Evolutionary conservation across 768 basidiomycete genomes (phyloP).

Genomic region (Coprinellus micaceus): DNA sequence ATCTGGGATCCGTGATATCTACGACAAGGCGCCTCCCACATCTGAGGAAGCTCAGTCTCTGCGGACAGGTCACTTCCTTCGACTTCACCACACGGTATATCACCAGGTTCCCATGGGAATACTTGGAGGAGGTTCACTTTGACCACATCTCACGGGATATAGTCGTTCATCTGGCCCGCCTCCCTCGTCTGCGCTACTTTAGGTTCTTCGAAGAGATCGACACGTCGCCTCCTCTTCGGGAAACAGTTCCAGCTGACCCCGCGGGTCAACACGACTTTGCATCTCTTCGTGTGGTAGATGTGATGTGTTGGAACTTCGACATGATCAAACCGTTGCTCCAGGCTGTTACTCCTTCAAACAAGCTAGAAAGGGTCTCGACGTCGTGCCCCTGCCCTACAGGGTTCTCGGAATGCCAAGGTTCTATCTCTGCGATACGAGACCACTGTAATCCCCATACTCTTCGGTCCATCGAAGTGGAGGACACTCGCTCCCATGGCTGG

Average conservation of each 20-base stretch:
- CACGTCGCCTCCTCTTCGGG: background rate
- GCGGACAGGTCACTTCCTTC: background rate
- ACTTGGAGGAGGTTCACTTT: background rate
- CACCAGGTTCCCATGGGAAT: background rate
- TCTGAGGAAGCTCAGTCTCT: background rate
- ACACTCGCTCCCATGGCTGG: background rate
- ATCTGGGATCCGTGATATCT: background rate
- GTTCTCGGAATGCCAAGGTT: background rate
- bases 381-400: background rate
- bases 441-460: background rate
- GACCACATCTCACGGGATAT: background rate
- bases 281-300: background rate
- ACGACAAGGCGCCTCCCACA: background rate
- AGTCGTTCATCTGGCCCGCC: background rate
- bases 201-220: background rate
- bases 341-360: background rate
- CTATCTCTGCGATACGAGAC: background rate
- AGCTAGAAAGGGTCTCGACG: background rate
- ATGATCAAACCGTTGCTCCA: background rate
- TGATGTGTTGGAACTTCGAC: background rate
- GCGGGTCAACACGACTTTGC: background rate
- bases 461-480: background rate
- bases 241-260: background rate
- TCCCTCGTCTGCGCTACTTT: background rate
- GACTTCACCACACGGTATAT: background rate